A percentile compares a stretch with the other conserved stretches of the same genome.
Conservation (phyloP, 164 flowering plant species). For the Houttuynia cordata region DNA sequence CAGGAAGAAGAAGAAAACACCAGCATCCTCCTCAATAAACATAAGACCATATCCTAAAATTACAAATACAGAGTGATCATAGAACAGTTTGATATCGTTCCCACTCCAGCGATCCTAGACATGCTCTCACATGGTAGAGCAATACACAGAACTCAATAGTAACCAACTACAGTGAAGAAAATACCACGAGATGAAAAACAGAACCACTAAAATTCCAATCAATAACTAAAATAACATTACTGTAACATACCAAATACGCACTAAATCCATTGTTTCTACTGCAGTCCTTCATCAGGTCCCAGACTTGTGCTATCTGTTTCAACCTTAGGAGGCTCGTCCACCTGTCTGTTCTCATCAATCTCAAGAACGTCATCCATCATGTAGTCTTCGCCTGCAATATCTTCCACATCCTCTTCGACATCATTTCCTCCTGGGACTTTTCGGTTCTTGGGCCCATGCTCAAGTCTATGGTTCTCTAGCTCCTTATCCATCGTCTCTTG, state of each 20-base stretch:
- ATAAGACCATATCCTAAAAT: too few relatives aligned
- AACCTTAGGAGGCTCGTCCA: conserved; percentile 35
- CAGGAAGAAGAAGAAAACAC: too few relatives aligned
- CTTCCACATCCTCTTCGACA: conserved; percentile 94
- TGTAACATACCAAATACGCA: neutral
- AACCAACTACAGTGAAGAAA: too few relatives aligned
- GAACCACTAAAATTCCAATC: neutral
- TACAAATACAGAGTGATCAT: too few relatives aligned
- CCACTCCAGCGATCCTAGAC: too few relatives aligned
- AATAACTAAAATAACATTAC: neutral
- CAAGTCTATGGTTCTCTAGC: conserved; percentile 84
- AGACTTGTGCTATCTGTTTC: conserved; percentile 34
- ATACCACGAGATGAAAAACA: too few relatives aligned
- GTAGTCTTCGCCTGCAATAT: conserved; percentile 88
- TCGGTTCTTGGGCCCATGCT: conserved; percentile 89
- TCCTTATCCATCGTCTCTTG: conserved; percentile 99
- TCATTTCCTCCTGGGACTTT: conserved; percentile 68
- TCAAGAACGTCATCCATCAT: conserved; percentile 88
- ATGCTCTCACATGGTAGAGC: too few relatives aligned
- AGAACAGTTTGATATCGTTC: too few relatives aligned
- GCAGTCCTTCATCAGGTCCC: conserved; percentile 10
- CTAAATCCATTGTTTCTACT: neutral
- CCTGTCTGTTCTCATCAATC: conserved; percentile 47
- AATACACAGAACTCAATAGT: too few relatives aligned
- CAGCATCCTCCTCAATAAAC: too few relatives aligned